These are phyloP conservation scores for Fusarium virguliforme DNA, from an alignment of 2,329 filamentous ascomycete species.

Conservation along the genomic window DNA sequence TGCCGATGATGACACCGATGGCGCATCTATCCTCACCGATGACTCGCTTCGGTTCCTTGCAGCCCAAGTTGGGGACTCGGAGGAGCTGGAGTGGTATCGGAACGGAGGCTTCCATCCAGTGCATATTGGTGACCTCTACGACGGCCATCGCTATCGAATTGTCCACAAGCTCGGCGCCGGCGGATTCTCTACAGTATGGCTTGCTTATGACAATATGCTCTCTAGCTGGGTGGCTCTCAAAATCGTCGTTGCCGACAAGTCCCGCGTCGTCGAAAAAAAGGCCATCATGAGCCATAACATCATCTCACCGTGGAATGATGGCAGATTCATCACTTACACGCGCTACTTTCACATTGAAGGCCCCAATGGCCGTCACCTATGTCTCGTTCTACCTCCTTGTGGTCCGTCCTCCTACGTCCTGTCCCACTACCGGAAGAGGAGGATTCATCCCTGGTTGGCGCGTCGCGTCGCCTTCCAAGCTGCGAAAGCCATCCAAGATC, in stretches of 20 bases:
- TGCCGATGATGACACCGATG: neutral
- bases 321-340: neutral
- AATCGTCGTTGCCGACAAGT: constrained; percentile 13
- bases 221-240: neutral
- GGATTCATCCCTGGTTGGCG: neutral
- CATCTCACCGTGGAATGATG: neutral
- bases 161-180: constrained; percentile 16
- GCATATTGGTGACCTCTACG: neutral
- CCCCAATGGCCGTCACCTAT: constrained; percentile 17
- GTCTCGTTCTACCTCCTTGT: constrained; percentile 8
- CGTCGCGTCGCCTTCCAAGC: neutral
- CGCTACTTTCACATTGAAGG: constrained; percentile 20
- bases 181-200: neutral
- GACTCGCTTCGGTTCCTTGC: neutral
- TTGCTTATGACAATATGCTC: neutral
- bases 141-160: accelerated
- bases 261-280: neutral
- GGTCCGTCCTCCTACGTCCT: constrained; percentile 10
- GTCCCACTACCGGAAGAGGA: constrained; percentile 7
- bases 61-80: neutral
- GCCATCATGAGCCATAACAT: neutral
- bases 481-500: neutral
- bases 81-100: constrained; percentile 3
- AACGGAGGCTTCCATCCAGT: neutral
- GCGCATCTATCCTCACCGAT: neutral